Evolutionary conservation across 73 alveolate genomes (phyloP).

Genomic region (Paramecium biaurelia): DNA sequence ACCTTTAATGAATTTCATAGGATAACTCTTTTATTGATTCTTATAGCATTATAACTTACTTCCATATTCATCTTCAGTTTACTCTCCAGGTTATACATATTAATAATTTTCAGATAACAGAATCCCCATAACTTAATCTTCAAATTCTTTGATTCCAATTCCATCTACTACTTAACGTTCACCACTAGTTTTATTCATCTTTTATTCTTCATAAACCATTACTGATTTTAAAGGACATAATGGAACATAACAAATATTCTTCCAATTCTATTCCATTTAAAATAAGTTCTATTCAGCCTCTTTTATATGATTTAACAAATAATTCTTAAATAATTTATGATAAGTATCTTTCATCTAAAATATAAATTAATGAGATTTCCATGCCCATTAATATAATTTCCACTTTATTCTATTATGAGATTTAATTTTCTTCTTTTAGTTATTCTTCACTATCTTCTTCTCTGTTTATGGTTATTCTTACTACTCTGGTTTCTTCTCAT

Average conservation of each 20-base stretch:
- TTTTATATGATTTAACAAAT: not conserved
- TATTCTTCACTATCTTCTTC: not conserved
- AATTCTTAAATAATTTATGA: not conserved
- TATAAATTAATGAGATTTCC: not conserved
- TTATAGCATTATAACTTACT: not conserved
- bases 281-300: not conserved
- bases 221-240: not conserved
- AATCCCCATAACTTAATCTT: not conserved
- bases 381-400: constrained; percentile 15
- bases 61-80: not conserved
- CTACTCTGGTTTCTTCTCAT: not conserved
- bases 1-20: not conserved
- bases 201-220: not conserved
- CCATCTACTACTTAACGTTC: not conserved
- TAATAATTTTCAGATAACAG: constrained; percentile 8
- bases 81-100: not conserved
- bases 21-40: not conserved
- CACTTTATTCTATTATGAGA: constrained; percentile 33
- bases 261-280: not conserved
- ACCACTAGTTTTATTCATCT: not conserved
- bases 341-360: not conserved
- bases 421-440: not conserved
- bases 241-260: not conserved
- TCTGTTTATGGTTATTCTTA: not conserved
- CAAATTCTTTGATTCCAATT: not conserved